Percentiles rank a stretch among this genome's conserved stretches.
phyloP scores from a whole-genome alignment of 2,329 filamentous ascomycete species.

The Fusarium dlaminii region DNA sequence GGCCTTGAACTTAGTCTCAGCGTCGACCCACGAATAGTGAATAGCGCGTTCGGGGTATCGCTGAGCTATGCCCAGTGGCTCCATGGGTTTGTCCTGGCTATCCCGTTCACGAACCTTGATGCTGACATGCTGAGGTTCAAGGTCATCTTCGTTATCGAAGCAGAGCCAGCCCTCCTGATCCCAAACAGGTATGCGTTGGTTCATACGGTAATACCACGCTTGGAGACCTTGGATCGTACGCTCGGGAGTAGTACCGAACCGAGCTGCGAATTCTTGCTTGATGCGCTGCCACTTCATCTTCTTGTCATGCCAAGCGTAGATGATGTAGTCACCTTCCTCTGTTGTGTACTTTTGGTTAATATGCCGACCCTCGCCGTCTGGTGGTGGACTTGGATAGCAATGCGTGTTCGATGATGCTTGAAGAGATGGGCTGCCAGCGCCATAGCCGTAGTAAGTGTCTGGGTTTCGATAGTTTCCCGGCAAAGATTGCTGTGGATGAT shows the following conservation, averaged over 20 bases:
- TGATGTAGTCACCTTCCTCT: constrained; percentile 56
- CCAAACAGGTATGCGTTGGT: constrained; percentile 53
- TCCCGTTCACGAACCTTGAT: constrained; percentile 54
- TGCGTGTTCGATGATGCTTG: constrained; percentile 37
- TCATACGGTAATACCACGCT: constrained; percentile 57
- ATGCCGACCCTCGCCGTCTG: constrained; percentile 50
- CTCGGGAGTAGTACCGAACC: constrained; percentile 51
- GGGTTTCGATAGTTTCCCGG: constrained; percentile 32
- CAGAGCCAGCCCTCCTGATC: constrained; percentile 53
- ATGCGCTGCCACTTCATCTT: constrained; percentile 55
- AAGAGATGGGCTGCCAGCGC: constrained; percentile 37
- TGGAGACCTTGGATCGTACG: constrained; percentile 54
- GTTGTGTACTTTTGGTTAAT: constrained; percentile 57
- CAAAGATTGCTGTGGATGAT: constrained; percentile 30
- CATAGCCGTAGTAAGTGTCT: constrained; percentile 38
- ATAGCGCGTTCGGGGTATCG: constrained; percentile 60
- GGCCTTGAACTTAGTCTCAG: constrained; percentile 50
- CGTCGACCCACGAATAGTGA: constrained; percentile 56
- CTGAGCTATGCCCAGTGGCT: constrained; percentile 51
- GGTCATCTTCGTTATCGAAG: constrained; percentile 52
- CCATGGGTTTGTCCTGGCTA: constrained; percentile 49
- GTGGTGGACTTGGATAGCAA: constrained; percentile 49
- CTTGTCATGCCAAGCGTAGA: constrained; percentile 56
- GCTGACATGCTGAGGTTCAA: constrained; percentile 50
- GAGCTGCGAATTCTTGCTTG: constrained; percentile 51